Base-by-base conservation (phyloP, 1,284 basidiomycete species). In the Ceratobasidium sp. region DNA sequence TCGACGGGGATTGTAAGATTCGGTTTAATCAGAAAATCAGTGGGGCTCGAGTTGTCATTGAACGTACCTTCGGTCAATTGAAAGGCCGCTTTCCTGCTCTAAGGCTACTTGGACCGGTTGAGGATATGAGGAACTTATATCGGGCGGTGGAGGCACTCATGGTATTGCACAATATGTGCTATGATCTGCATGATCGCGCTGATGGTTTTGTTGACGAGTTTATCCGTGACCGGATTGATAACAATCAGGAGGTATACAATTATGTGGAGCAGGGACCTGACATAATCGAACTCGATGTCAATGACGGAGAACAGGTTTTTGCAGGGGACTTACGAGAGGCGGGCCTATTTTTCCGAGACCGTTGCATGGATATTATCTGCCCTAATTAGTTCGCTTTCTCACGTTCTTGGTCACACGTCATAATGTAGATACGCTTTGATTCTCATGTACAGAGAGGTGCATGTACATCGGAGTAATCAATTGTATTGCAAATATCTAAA, bases 71-170 rank as follows among this genome's bases (percentile, higher is more conserved):
- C 51, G 69, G 69, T 19, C 56, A 11, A 44, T 40, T 71, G 1
- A 71, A 71, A 29, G 40, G 22, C 1, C 54, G 56, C 2, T 71
- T 71, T 49, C 69, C 54, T 11, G 34, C 68, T 8, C 17, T 70
- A 54, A 29, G n/a, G 13, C 32, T 22, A 40, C 40, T 70, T n/a
- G 68, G 68, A 19, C 34, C 32, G 13, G 54, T 70, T 19, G 37
- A 40, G 17, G 22, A 56, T 15, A 40, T 70, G 51, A 22, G 52
- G 15, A 37, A 57, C 8, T 40, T 70, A 5, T 70, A 59, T 40
- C 34, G 54, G 6, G 54, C 68, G 43, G 56, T 70, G 13, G 68
- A 70, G n/a, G 68, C 68, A 13, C 11, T 70, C 54, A 57, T 70
- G 54, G 37, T 70, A 0, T 32, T 70, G 3, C 68, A 70, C 40